Evolutionary conservation across 192 early-diverging fungal genomes (phyloP).

Genomic region (Backusella morwellensis): DNA sequence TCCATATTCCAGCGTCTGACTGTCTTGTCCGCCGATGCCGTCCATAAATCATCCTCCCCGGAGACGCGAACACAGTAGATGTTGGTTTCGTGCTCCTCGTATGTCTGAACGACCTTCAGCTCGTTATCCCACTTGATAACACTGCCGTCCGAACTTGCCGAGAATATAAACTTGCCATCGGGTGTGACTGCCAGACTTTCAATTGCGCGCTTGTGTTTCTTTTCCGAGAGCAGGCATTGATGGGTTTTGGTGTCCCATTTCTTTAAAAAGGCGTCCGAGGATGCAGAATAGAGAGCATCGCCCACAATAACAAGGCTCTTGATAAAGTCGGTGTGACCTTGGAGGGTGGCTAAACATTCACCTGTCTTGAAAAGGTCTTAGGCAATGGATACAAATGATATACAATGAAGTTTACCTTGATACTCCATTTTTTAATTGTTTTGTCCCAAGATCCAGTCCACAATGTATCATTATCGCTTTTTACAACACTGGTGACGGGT

Average conservation of each 20-base stretch:
- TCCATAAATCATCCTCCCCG: conserved; percentile 73
- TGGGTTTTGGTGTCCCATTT: conserved; percentile 72
- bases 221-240: conserved; percentile 40
- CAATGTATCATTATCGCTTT: conserved; percentile 56
- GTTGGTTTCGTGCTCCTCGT: conserved; percentile 82
- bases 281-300: conserved; percentile 64
- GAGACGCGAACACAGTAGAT: conserved; percentile 54
- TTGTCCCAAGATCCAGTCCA: conserved; percentile 97
- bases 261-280: conserved; percentile 79
- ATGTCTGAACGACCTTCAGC: conserved; percentile 45
- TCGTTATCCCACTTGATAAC: conserved; percentile 63
- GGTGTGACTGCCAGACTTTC: conserved; percentile 51
- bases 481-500: conserved; percentile 66
- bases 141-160: conserved; percentile 62
- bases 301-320: conserved; percentile 62
- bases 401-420: conserved; percentile 42
- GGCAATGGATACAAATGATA: too few relatives aligned
- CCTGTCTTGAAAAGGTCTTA: conserved; percentile 40
- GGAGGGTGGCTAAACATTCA: conserved; percentile 62
- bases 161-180: conserved; percentile 52
- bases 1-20: conserved; percentile 84
- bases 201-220: conserved; percentile 50
- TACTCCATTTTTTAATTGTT: conserved; percentile 79
- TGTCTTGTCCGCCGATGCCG: conserved; percentile 90
- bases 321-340: conserved; percentile 88